Evolutionary conservation across 192 early-diverging fungal genomes (phyloP), one percentile per base, ranked within the genome.

Genomic region (Allomyces javanicus): DNA sequence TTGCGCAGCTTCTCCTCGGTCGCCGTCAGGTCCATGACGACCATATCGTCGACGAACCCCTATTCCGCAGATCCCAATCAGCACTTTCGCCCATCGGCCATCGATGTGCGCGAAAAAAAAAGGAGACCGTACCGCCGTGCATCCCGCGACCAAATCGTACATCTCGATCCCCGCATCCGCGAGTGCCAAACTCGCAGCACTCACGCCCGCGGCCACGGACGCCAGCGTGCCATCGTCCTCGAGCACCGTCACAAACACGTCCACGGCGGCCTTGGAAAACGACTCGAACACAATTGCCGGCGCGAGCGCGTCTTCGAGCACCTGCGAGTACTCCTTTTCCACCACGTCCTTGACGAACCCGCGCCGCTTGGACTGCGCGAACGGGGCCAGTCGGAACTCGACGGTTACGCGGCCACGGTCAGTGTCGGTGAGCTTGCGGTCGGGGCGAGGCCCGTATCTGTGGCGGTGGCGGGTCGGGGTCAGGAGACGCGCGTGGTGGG

Each of bases 131-230:
- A 83, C 83, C n/a, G 83, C 84, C 14, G 88, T 78, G 65, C 79
- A 83, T 14, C 82, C 89, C 9, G 84, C 82, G 9, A 92, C 89
- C n/a, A 78, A 72, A 73, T 92, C 90, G 58, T 76, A 67, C 88
- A 92, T 90, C 70, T 91, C 88, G 64, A 92, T 88, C 19, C 89
- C 89, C 14, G 90, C 89, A 75, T 92, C 87, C 11, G 88, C 86
- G 14, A 92, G 65, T 0, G 84, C 84, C 0, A 77, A 73, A 11
- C 83, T 86, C 10, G 89, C 82, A 12, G 85, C 87, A 24, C 81
- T 78, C 58, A 86, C 72, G 63, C 83, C 77, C 66, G 79, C 81
- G 14, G 86, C 77, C n/a, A 89, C 63, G 68, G 82, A 79, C 10
- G 86, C 80, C 21, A 73, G 73, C 22, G 73, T 78, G 9, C 86